Base-by-base conservation (phyloP, 148 eudicot genomes). In the Camellia japonica region DNA sequence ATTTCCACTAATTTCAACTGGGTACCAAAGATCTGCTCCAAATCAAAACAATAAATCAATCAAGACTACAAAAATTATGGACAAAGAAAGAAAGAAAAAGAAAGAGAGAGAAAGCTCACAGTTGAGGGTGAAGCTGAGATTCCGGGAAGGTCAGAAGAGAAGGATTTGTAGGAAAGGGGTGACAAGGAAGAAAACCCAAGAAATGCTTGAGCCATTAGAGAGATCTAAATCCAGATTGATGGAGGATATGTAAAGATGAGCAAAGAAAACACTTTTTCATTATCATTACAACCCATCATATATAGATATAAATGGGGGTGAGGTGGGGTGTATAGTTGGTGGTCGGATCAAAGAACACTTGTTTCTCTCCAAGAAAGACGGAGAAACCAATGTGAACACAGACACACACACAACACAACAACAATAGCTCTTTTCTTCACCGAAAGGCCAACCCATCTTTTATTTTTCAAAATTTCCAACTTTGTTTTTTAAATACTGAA, bases 291-390 rank as follows among this genome's bases (percentile, higher is more conserved):
- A 30, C 38, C 38, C 1, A 18, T 9, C 10, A 46, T 8, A 5
- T 49, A 49, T 49, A 49, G 5, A 49, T 49, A 49, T 49, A 49
- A 5, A 49, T 49, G 7, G 52, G 52, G 5, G 6, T 49, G 52
- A 23, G 51, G 46, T 42, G 58, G 69, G 23, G 71, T 43, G 14
- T 0, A n/a, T 11, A 30, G 47, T 58, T 77, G 71, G 38, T 61
- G 83, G 84, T 85, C 55, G 77, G 85, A 84, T 78, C 88, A 46
- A 79, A 72, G 81, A 76, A 80, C 82, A 83, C 78, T 74, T 87
- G 88, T 78, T 23, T 80, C 71, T 51, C 87, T 90, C 97, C 95
- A 87, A 90, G 78, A 88, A 92, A 82, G 94, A 76, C 98, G 98
- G 98, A 94, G 97, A 85, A 80, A 82, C 73, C 97, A 72, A 92